Conservation (phyloP, 2,329 filamentous ascomycete genomes). For the Penicillium sp. region DNA sequence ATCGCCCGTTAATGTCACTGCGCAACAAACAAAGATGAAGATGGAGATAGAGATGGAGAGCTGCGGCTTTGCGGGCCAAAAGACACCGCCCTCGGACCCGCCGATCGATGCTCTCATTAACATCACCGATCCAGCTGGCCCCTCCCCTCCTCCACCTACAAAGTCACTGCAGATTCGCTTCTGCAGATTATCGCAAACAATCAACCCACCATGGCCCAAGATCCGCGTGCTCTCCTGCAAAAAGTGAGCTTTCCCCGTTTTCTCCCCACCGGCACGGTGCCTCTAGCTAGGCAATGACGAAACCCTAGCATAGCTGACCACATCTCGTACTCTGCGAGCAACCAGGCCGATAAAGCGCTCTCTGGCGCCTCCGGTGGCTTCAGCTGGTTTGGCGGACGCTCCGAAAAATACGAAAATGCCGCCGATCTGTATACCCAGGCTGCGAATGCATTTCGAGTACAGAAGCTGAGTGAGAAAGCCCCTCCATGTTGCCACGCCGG, state of each 20-base stretch:
- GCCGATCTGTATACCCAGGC: slow-evolving; percentile 86
- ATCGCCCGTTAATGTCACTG: neutral
- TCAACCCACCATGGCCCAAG: slow-evolving; percentile 64
- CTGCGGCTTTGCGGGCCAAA: slow-evolving; percentile 9
- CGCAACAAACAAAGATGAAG: neutral
- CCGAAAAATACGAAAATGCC: slow-evolving; percentile 88
- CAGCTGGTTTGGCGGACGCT: slow-evolving; percentile 81
- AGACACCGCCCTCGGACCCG: slow-evolving; percentile 27
- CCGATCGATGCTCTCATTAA: slow-evolving; percentile 26
- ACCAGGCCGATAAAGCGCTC: slow-evolving; percentile 82
- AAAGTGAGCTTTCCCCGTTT: slow-evolving; percentile 58
- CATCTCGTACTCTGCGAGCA: slow-evolving; percentile 19
- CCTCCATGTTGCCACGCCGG: slow-evolving; percentile 12
- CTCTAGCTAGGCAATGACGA: slow-evolving; percentile 27
- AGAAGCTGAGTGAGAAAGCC: slow-evolving; percentile 69
- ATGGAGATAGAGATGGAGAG: neutral
- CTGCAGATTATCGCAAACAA: slow-evolving; percentile 4
- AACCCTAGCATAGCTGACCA: slow-evolving; percentile 28
- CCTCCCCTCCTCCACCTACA: slow-evolving; percentile 17
- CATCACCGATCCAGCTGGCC: slow-evolving; percentile 13
- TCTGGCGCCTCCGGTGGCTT: slow-evolving; percentile 77
- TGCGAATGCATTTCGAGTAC: slow-evolving; percentile 87
- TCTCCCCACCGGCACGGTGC: slow-evolving; percentile 14
- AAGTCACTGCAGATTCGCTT: slow-evolving; percentile 10
- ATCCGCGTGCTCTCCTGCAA: slow-evolving; percentile 75